phyloP scores from a whole-genome alignment of 2,329 filamentous ascomycete genomes.

The Colletotrichum chlorophyti region DNA sequence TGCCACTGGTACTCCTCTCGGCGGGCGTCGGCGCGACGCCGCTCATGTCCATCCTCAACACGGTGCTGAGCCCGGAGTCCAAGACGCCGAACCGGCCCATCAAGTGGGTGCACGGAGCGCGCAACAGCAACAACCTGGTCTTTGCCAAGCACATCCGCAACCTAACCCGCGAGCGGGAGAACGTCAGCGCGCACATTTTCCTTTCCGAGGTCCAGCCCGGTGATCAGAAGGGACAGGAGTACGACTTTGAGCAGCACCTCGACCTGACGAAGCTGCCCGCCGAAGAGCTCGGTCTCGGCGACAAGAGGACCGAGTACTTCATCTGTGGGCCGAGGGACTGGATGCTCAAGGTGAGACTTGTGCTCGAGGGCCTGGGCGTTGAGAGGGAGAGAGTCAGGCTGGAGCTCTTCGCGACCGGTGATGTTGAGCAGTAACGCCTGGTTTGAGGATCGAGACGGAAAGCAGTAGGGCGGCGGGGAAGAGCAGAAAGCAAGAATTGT shows the following conservation, averaged over 20 bases:
- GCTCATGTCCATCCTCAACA: conserved; percentile 70
- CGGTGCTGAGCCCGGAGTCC: conserved; percentile 43
- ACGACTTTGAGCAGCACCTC: conserved; percentile 64
- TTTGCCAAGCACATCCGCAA: conserved; percentile 59
- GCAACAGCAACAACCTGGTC: conserved; percentile 56
- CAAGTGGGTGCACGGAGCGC: conserved; percentile 69
- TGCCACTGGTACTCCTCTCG: conserved; percentile 70
- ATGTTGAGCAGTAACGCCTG: conserved; percentile 34
- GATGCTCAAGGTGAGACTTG: conserved; percentile 67
- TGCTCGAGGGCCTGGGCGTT: conserved; percentile 63
- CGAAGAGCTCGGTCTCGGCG: conserved; percentile 59
- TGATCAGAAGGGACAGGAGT: conserved; percentile 59
- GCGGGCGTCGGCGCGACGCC: conserved; percentile 74
- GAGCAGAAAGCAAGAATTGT: background rate
- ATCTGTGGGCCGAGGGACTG: conserved; percentile 75
- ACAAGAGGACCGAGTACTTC: conserved; percentile 68
- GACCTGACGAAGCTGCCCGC: conserved; percentile 62
- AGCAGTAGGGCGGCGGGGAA: background rate
- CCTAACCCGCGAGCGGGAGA: conserved; percentile 49
- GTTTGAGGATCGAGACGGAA: background rate
- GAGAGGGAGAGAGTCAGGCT: conserved; percentile 64
- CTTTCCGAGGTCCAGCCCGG: conserved; percentile 54
- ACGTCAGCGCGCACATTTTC: conserved; percentile 64
- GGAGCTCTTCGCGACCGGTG: conserved; percentile 72
- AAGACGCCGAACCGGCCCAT: conserved; percentile 50